A percentile compares a stretch with the other conserved stretches of the same genome.
Evolutionary conservation across 371 early-diverging fungal species (phyloP).

Genomic region (Scutellospora calospora): DNA sequence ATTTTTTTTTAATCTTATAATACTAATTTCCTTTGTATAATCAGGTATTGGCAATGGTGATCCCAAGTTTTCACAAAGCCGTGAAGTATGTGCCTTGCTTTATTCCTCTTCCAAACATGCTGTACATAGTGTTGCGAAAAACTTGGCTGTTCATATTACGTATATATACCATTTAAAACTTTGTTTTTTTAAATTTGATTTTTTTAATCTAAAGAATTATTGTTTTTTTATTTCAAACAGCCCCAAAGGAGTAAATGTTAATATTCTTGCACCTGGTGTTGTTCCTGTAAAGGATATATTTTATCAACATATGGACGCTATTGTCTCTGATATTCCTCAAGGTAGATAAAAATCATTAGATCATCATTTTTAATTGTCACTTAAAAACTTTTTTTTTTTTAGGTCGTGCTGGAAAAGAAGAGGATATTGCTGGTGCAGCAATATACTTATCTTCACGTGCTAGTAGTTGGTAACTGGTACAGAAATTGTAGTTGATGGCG

Average conservation of each 20-base stretch:
- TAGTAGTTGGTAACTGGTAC: slow-evolving; percentile 84
- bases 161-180: neutral
- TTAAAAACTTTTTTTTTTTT: neutral
- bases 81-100: slow-evolving; percentile 72
- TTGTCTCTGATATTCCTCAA: neutral
- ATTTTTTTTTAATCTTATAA: neutral
- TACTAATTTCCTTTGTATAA: neutral
- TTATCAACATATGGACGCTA: neutral
- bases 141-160: slow-evolving; percentile 70
- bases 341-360: neutral
- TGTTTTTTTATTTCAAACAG: slow-evolving; percentile 46
- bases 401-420: slow-evolving; percentile 72
- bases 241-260: slow-evolving; percentile 75
- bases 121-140: slow-evolving; percentile 76
- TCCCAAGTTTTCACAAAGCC: slow-evolving; percentile 47
- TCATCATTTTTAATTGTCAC: no score
- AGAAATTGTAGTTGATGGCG: slow-evolving; percentile 86
- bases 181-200: neutral
- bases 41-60: slow-evolving; percentile 1
- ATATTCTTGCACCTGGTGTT: slow-evolving; percentile 92
- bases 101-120: slow-evolving; percentile 85
- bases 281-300: slow-evolving; percentile 78
- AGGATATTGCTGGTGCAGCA: slow-evolving; percentile 89
- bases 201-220: neutral
- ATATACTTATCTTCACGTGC: slow-evolving; percentile 82